phyloP scores from a whole-genome alignment of 2,329 filamentous ascomycete genomes.

The Paracorniculantispora psalliotae region DNA sequence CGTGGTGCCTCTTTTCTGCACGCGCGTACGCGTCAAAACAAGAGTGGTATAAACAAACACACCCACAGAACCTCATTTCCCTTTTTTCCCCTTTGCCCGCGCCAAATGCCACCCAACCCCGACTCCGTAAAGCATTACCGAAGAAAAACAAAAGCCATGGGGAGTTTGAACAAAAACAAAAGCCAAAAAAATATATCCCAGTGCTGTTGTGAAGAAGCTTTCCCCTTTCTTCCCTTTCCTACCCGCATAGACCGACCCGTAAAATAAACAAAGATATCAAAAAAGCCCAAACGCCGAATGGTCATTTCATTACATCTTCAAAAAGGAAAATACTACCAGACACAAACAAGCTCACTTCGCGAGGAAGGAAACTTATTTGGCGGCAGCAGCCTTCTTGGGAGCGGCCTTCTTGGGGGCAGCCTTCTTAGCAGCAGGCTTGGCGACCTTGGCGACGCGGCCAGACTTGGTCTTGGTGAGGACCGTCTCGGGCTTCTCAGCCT shows the following conservation, averaged over 20 bases:
- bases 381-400: conserved; percentile 39
- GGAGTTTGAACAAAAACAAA: not conserved
- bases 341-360: not conserved
- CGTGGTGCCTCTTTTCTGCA: not conserved
- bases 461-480: conserved; percentile 79
- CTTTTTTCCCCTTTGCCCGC: conserved; percentile 1
- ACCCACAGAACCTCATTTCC: not conserved
- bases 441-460: conserved; percentile 72
- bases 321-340: conserved; percentile 2
- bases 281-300: conserved; percentile 24
- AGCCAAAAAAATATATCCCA: not conserved
- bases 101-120: conserved; percentile 1
- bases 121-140: not conserved
- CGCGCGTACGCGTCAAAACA: not conserved
- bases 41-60: conserved; percentile 7
- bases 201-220: conserved; percentile 2
- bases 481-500: conserved; percentile 59
- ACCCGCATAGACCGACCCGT: conserved; percentile 2
- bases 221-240: too few species aligned
- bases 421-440: conserved; percentile 45
- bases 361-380: conserved; percentile 30
- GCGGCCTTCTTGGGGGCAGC: conserved; percentile 40
- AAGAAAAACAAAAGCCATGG: not conserved
- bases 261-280: conserved; percentile 8
- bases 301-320: conserved; percentile 19